phyloP scores from a whole-genome alignment of 371 early-diverging fungal genomes.

The Circinella umbellata region DNA sequence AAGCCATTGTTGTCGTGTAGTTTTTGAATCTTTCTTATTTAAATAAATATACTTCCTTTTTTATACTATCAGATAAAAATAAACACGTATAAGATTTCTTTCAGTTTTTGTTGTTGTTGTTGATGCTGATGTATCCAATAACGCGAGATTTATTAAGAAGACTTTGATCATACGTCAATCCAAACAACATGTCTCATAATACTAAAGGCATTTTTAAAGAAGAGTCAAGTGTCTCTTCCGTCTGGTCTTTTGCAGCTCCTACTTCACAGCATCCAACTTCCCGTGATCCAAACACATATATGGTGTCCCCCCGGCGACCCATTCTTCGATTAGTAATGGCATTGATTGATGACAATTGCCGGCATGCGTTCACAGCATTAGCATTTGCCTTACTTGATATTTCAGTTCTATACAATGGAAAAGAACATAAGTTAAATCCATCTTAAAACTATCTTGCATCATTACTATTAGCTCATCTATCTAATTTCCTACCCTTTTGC shows the following conservation, averaged over 20 bases:
- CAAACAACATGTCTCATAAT: constrained; percentile 20
- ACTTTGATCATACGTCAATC: background rate
- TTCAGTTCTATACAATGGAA: constrained; percentile 15
- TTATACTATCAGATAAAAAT: too few species aligned
- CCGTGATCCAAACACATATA: constrained; percentile 10
- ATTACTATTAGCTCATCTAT: background rate
- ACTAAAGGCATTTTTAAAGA: constrained; percentile 18
- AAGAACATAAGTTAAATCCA: background rate
- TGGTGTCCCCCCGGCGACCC: constrained; percentile 18
- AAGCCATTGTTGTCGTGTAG: too few species aligned
- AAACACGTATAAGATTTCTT: too few species aligned
- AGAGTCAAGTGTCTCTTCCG: constrained; percentile 7
- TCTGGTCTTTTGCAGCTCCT: background rate
- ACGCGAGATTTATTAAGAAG: constrained; percentile 4
- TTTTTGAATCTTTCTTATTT: too few species aligned
- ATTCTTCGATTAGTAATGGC: constrained; percentile 12
- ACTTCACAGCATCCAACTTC: constrained; percentile 22
- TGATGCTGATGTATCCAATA: constrained; percentile 17
- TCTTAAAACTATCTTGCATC: background rate
- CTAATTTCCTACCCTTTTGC: constrained; percentile 3
- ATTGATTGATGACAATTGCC: constrained; percentile 14
- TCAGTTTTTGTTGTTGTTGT: too few species aligned
- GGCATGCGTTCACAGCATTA: background rate
- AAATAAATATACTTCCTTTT: too few species aligned
- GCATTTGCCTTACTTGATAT: constrained; percentile 16